Evolutionary conservation across 192 early-diverging fungal genomes (phyloP), one percentile per base, ranked within the genome.

Genomic region (Mortierella alpina): DNA sequence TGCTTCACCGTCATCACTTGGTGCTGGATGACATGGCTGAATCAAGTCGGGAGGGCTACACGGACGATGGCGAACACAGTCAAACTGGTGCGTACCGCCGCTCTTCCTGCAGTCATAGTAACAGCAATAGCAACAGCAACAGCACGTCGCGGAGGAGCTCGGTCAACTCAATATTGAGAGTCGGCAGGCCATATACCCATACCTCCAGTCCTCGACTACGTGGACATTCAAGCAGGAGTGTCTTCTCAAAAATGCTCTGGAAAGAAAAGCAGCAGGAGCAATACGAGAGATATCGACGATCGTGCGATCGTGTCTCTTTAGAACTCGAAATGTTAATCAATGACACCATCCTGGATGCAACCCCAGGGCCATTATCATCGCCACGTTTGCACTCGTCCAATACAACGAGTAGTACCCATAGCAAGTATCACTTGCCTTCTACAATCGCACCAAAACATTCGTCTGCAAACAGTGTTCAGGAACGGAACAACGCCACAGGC

Each of bases 211-310:
- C 63, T 8, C 44, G 66, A 11, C 3, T 63, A 40, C 74, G 57
- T 45, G 53, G 22, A 42, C 50, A 41, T 48, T 39, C 71, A 54
- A 41, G 17, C 10, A 73, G 58, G 57, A 60, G 45, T 12, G 57
- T 20, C 0, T 74, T 60, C 44, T 74, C 72, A n/a, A 67, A 58
- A 45, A 70, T 78, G 62, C 55, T 78, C 11, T 78, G 75, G 75
- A 78, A 56, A 42, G 75, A 78, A n/a, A 78, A 78, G 54, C 75
- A 78, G 23, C 44, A 59, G 57, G 75, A 78, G 56, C 75, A 78
- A 57, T 78, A 70, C 53, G 75, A 78, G 23, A 61, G 75, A 13
- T 78, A 78, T 23, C 31, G 75, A 5, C 60, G 68, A 22, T 78
- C 75, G 0, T 78, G 75, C 45, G 75, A 78, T 39, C 48, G 55